phyloP scores from a whole-genome alignment of 768 basidiomycete species.

The Amanita molliuscula region DNA sequence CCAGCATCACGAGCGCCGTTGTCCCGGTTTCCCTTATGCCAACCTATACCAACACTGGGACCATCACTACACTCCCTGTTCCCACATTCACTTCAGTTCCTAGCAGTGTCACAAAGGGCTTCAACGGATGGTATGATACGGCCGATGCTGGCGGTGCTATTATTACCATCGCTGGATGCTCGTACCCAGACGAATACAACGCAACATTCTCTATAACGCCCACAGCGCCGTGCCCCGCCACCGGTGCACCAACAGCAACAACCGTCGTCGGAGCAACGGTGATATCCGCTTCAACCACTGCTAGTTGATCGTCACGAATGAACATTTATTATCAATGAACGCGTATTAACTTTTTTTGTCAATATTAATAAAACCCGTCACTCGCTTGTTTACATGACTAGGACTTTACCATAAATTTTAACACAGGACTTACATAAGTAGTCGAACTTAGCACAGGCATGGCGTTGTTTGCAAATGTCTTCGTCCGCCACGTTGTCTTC shows the following conservation, averaged over 20 bases:
- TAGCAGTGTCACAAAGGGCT: constrained; percentile 21
- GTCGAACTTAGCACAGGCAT: neutral
- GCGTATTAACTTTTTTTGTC: neutral
- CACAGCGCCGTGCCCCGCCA: constrained; percentile 16
- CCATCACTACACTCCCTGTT: constrained; percentile 36
- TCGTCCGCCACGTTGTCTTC: constrained; percentile 6
- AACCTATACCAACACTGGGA: constrained; percentile 50
- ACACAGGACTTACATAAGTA: neutral
- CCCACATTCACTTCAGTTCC: constrained; percentile 20
- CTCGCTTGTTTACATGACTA: neutral
- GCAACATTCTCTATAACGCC: constrained; percentile 14
- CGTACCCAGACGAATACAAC: constrained; percentile 29
- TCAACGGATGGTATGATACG: constrained; percentile 36
- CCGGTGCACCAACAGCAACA: constrained; percentile 5
- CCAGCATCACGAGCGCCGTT: constrained; percentile 31
- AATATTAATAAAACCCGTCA: neutral
- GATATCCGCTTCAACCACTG: neutral
- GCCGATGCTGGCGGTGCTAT: constrained; percentile 27
- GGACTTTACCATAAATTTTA: neutral
- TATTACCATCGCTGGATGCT: constrained; percentile 32
- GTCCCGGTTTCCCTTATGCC: constrained; percentile 33
- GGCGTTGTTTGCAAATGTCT: neutral
- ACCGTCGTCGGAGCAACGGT: neutral
- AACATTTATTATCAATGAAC: neutral
- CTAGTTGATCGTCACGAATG: neutral